phyloP scores from a whole-genome alignment of 768 basidiomycete species.

The Obba rivulosa region DNA sequence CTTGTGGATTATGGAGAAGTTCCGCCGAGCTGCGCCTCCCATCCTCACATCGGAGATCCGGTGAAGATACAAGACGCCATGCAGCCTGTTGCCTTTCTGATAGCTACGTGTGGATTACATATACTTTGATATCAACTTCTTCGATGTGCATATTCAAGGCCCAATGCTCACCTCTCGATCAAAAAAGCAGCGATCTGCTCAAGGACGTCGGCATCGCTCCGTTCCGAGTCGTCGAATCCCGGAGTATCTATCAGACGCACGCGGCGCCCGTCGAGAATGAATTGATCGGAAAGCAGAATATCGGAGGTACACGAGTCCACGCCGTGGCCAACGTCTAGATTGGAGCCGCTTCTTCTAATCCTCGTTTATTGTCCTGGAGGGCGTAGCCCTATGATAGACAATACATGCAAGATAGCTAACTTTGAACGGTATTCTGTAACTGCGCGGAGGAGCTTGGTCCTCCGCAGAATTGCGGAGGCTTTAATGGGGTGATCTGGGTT shows the following conservation, averaged over 20 bases:
- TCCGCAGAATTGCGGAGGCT: no score
- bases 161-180: background rate
- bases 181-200: conserved; percentile 1
- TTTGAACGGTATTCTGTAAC: no score
- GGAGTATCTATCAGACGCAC: conserved; percentile 7
- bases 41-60: conserved; percentile 16
- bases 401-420: no score
- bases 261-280: conserved; percentile 8
- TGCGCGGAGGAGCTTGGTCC: no score
- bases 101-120: conserved; percentile 5
- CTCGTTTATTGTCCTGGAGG: no score
- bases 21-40: conserved; percentile 1
- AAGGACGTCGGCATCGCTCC: background rate
- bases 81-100: conserved; percentile 3
- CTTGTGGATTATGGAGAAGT: conserved; percentile 11
- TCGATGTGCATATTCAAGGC: background rate
- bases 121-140: no score
- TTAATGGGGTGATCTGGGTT: no score
- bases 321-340: conserved; percentile 8
- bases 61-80: conserved; percentile 17
- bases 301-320: conserved; percentile 14
- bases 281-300: conserved; percentile 5
- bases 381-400: no score
- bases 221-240: conserved; percentile 7
- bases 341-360: no score